Base-by-base conservation (phyloP, 345 rosid genomes). In the Durio zibethinus region DNA sequence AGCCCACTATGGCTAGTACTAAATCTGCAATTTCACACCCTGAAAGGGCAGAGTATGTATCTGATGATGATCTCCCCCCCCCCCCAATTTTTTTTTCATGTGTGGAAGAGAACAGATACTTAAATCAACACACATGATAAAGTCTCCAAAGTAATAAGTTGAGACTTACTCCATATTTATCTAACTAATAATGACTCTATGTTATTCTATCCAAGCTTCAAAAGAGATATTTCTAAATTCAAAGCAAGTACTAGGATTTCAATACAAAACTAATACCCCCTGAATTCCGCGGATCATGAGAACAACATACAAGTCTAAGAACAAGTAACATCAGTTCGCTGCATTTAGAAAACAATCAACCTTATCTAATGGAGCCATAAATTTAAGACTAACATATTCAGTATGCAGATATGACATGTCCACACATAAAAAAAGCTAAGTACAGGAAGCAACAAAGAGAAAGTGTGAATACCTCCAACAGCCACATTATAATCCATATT, bases 401-500 rank as follows among this genome's bases (percentile, higher is more conserved):
- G 10, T 18, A 48, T 38, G 47, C 12, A 56, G 31, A 36, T 57
- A 18, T 73, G 33, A 56, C 48, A 36, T 36, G 23, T 56, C 63
- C 65, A 54, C 31, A 10, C 4, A 9, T 33, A 11, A 47, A 48
- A 47, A 76, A 63, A 14, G 8, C 35, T 4, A 38, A 53, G 29
- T 10, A 62, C 47, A 40, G 16, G 31, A 68, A 68, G 4, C 21
- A 72, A 68, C 18, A 79, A 52, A 29, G 74, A 52, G 59, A 72
- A 77, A 53, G 21, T 72, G 18, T 54, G 73, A 73, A 60, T 88
- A 97, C 99, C 99, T 89, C 94, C 97, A 25, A 74, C 81, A 75
- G 85, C 84, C 73, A 83, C 85, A 82, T 91, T 93, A 80, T 78
- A 86, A 79, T 93, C 99, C 71, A 89, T 77, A 80, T 93, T 94